Evolutionary conservation across 257 asterid genomes (phyloP), one percentile per base, ranked within the genome.

Genomic region (Solanum virginianum): DNA sequence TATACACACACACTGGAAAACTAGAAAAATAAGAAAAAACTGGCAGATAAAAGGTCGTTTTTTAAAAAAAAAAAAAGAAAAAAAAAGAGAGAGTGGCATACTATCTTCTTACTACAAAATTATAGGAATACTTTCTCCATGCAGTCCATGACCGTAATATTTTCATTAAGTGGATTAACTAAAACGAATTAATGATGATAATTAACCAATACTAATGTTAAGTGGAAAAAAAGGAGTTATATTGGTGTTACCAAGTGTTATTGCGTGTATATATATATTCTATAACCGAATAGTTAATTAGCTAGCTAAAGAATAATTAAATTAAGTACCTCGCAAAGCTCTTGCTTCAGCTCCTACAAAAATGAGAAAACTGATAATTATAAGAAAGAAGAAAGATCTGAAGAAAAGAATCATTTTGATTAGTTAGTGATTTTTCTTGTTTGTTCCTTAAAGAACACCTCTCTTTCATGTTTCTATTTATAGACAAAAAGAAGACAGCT

Each of bases 251-350:
- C 20, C 36, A 4, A 9, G 4, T 22, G 56, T 45, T 36, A 16
- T 8, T 29, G 22, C 0, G 0, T 7, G 11, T 49, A 49, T 10
- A 11, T 10, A 49, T 11, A 49, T 10, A 56, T 29, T 29, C 8
- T 7, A 8, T 26, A 56, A 60, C 13, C 2, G 17, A 5, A 4
- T 63, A 4, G 41, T 36, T 36, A 36, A 36, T 36, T 54, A 63
- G 9, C 8, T 4, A 72, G 29, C 11, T 11, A 41, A 41, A 45
- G 32, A 72, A 70, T 18, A 36, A 36, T 68, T 16, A 36, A 74
- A 47, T 45, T 47, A 75, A 75, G 22, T 87, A 87, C 88, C 89
- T 74, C 15, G 89, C 51, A 87, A 87, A 41, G 24, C 65, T 81
- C 86, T 86, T 71, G 90, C 87, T n/a, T 84, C 69, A 84, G 62